Conservation (phyloP, 768 basidiomycete species). For the Trametes cinnabarina region DNA sequence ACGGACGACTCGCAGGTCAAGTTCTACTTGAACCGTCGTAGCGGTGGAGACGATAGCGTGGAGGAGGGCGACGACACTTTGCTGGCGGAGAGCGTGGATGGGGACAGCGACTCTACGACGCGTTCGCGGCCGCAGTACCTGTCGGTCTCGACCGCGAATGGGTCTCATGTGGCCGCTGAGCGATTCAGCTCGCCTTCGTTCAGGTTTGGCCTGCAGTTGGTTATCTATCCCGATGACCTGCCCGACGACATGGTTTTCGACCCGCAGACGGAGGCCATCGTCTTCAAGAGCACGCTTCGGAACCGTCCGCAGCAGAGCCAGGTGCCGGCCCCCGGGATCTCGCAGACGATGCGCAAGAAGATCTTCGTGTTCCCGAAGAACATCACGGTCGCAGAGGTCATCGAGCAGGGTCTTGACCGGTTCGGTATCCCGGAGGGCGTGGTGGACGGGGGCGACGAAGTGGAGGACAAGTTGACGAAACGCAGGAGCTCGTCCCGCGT, state of each 20-base stretch:
- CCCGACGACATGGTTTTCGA: conserved; percentile 97
- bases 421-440: conserved; percentile 98
- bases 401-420: conserved; percentile 86
- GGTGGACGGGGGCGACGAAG: conserved; percentile 96
- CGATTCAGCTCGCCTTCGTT: conserved; percentile 81
- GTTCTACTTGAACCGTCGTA: conserved; percentile 83
- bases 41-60: conserved; percentile 42
- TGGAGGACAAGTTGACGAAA: conserved; percentile 89
- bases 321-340: conserved; percentile 50
- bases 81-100: conserved; percentile 38
- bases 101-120: conserved; percentile 28
- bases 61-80: conserved; percentile 43
- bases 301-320: conserved; percentile 47
- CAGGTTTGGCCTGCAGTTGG: conserved; percentile 81
- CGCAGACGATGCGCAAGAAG: conserved; percentile 66
- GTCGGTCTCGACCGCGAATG: conserved; percentile 38
- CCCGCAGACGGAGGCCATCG: conserved; percentile 86
- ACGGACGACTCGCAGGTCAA: conserved; percentile 97
- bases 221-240: conserved; percentile 86
- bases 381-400: conserved; percentile 93
- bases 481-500: conserved; percentile 76
- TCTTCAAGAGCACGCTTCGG: conserved; percentile 75
- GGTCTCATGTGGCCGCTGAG: conserved; percentile 56
- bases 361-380: conserved; percentile 93
- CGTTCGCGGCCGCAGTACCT: conserved; percentile 36